Conservation (phyloP, 805 yeast genomes). For the Nakazawaea anatomiae region DNA sequence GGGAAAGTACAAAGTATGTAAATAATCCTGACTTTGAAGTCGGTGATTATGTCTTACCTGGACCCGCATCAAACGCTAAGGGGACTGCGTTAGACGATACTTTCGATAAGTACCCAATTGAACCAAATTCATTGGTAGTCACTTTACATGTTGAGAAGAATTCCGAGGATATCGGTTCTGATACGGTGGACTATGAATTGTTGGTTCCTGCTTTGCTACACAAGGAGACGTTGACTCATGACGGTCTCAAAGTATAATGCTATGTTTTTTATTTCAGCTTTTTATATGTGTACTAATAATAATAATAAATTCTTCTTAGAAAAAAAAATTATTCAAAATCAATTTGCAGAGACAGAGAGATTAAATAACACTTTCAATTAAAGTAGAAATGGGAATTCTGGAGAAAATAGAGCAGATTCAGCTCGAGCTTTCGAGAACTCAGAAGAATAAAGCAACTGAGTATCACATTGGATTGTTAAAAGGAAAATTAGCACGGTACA, state of each 20-base stretch:
- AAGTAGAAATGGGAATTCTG: conserved; percentile 5
- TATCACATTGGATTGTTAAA: conserved; percentile 91
- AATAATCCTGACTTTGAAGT: conserved; percentile 19
- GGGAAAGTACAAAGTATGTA: conserved; percentile 23
- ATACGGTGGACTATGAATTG: conserved; percentile 61
- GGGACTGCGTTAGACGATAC: conserved; percentile 7
- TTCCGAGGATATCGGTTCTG: conserved; percentile 36
- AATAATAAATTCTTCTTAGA: background rate
- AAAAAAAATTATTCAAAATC: background rate
- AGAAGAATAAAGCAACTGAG: conserved; percentile 96
- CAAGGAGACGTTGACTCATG: conserved; percentile 17
- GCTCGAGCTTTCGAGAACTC: conserved; percentile 91
- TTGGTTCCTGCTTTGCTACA: conserved; percentile 57
- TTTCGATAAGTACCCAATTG: conserved; percentile 46
- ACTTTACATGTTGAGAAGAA: conserved; percentile 73
- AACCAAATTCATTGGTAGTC: conserved; percentile 53
- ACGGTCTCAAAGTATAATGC: conserved; percentile 13
- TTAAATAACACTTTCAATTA: too few relatives aligned
- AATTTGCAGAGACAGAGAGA: background rate
- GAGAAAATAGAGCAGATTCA: conserved; percentile 88
- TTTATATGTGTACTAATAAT: background rate
- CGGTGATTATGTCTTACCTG: conserved; percentile 33
- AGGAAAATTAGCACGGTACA: conserved; percentile 89
- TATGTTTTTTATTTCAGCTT: background rate
- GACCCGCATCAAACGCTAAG: conserved; percentile 25